Evolutionary conservation across 2,329 filamentous ascomycete genomes (phyloP).

Genomic region (Microsporum canis): DNA sequence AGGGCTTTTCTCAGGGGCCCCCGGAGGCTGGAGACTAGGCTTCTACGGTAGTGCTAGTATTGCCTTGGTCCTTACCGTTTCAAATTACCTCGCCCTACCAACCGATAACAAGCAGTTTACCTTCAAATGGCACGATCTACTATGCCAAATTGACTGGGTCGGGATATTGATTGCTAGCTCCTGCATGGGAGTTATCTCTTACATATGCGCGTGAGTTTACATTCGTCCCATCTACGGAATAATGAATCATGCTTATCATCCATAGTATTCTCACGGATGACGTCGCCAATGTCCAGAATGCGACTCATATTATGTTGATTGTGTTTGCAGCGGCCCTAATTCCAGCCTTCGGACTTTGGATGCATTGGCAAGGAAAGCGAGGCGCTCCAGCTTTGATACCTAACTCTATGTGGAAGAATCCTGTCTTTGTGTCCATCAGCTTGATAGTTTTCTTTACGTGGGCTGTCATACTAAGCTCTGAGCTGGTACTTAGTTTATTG

Average conservation of each 20-base stretch:
- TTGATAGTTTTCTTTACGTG: conserved; percentile 38
- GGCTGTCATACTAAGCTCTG: conserved; percentile 38
- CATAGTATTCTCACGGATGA: conserved; percentile 9
- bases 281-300: conserved; percentile 8
- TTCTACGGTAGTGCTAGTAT: conserved; percentile 40
- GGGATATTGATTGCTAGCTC: conserved; percentile 38
- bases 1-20: conserved; percentile 40
- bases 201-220: conserved; percentile 38
- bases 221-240: neutral
- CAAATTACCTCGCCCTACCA: conserved; percentile 6
- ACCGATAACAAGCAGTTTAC: conserved; percentile 2
- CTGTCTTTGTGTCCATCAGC: conserved; percentile 46
- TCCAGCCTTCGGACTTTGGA: conserved; percentile 45
- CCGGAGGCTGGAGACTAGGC: conserved; percentile 42
- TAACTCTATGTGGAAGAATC: conserved; percentile 51
- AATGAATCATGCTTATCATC: neutral
- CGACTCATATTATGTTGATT: conserved; percentile 5
- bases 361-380: conserved; percentile 37
- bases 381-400: conserved; percentile 48
- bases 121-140: conserved; percentile 7
- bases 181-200: conserved; percentile 41
- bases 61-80: conserved; percentile 15
- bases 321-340: conserved; percentile 18
- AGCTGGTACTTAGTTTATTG: conserved; percentile 39
- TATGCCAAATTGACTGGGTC: conserved; percentile 42